Conservation (phyloP, 2,329 filamentous ascomycete genomes). For the Cyphellophora europaea region DNA sequence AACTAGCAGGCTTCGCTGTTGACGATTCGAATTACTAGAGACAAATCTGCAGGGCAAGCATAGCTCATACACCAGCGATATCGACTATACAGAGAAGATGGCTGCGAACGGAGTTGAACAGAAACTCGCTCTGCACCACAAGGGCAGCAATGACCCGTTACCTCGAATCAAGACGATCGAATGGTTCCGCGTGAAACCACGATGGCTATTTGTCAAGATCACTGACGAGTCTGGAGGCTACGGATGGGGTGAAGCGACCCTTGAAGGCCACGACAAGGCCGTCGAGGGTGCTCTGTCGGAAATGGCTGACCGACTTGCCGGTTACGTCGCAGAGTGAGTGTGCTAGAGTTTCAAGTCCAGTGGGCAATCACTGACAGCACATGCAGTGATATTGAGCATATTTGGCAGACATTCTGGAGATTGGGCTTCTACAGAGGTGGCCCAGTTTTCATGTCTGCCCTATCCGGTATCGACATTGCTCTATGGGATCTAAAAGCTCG, state of each 20-base stretch:
- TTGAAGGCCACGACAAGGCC: constrained; percentile 65
- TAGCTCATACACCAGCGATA: no score
- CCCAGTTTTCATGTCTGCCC: constrained; percentile 69
- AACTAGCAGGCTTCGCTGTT: no score
- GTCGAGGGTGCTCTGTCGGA: constrained; percentile 66
- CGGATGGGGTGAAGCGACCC: constrained; percentile 66
- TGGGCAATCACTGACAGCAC: constrained; percentile 20
- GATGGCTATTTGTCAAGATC: constrained; percentile 72
- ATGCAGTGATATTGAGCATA: constrained; percentile 76
- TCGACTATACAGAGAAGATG: no score
- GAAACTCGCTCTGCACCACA: no score
- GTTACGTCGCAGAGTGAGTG: constrained; percentile 63
- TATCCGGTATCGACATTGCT: constrained; percentile 70
- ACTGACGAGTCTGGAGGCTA: constrained; percentile 54
- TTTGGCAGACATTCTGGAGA: constrained; percentile 59
- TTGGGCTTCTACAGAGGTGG: constrained; percentile 68
- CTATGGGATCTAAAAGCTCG: constrained; percentile 68
- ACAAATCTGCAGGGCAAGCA: no score
- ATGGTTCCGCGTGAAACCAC: constrained; percentile 64
- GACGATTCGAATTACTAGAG: no score
- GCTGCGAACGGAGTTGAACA: no score
- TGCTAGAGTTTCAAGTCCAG: constrained; percentile 13
- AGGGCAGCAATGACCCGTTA: no score
- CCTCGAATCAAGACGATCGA: constrained; percentile 52
- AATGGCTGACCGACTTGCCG: constrained; percentile 52